phyloP scores from a whole-genome alignment of 768 basidiomycete species.

The Russula dissimulans region DNA sequence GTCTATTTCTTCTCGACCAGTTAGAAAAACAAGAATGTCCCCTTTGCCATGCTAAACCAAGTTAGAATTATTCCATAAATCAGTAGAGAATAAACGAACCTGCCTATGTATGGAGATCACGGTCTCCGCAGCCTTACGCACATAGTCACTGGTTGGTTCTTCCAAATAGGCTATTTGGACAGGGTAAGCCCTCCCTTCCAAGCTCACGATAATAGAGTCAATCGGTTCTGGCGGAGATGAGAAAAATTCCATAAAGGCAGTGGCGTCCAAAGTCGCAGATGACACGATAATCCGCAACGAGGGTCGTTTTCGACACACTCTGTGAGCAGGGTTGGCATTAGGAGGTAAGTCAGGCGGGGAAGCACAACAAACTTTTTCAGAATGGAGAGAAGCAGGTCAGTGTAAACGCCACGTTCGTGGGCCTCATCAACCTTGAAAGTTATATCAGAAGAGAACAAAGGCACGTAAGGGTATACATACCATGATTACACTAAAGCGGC shows the following conservation, averaged over 20 bases:
- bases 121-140: constrained; percentile 70
- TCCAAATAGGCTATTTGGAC: constrained; percentile 87
- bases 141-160: constrained; percentile 72
- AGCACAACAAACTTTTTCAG: constrained; percentile 67
- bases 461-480: constrained; percentile 32
- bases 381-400: constrained; percentile 84
- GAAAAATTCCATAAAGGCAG: constrained; percentile 85
- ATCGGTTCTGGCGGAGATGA: constrained; percentile 48
- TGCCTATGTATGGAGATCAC: constrained; percentile 75
- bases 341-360: not conserved
- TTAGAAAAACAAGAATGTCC: constrained; percentile 89
- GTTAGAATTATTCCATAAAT: not conserved
- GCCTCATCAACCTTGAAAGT: constrained; percentile 82
- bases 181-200: constrained; percentile 93
- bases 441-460: not conserved
- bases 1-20: constrained; percentile 95
- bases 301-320: constrained; percentile 86
- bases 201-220: constrained; percentile 75
- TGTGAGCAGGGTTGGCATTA: constrained; percentile 25
- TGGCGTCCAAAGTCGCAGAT: constrained; percentile 92
- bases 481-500: constrained; percentile 94
- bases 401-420: constrained; percentile 93
- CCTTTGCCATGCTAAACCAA: constrained; percentile 60
- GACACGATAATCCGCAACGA: constrained; percentile 87
- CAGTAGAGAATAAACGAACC: constrained; percentile 32